Evolutionary conservation across 352 stramenopile species (phyloP).

Genomic region (Phytophthora agathidicida): DNA sequence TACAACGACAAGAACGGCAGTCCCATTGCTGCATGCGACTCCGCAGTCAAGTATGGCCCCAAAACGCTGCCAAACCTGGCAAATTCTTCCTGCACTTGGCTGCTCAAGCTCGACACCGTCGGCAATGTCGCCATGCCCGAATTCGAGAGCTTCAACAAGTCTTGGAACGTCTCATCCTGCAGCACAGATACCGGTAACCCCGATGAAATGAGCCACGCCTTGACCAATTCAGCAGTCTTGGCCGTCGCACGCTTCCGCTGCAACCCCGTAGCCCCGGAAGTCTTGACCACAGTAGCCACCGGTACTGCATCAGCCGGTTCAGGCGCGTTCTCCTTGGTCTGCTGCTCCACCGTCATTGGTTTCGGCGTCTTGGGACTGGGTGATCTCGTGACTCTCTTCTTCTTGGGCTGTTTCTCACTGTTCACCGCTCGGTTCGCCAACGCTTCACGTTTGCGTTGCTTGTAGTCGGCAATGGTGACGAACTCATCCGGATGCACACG

Average conservation of each 20-base stretch:
- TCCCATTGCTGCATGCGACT: conserved; percentile 22
- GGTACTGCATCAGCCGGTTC: background rate
- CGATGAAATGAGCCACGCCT: conserved; percentile 38
- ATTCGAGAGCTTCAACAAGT: conserved; percentile 18
- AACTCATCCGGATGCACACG: conserved; percentile 38
- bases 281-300: background rate
- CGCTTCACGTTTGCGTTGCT: conserved; percentile 23
- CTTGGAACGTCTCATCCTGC: conserved; percentile 22
- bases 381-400: conserved; percentile 21
- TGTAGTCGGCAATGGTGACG: conserved; percentile 18
- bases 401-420: conserved; percentile 4
- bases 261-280: background rate
- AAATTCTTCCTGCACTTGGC: conserved; percentile 33
- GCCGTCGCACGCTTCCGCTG: conserved; percentile 6
- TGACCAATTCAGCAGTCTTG: conserved; percentile 24
- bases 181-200: conserved; percentile 22
- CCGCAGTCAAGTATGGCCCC: conserved; percentile 21
- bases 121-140: background rate
- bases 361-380: conserved; percentile 13
- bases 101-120: conserved; percentile 11
- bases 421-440: background rate
- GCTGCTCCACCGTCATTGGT: background rate
- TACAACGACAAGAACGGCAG: conserved; percentile 31
- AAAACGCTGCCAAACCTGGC: conserved; percentile 26
- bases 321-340: conserved; percentile 2